phyloP scores from a whole-genome alignment of 768 basidiomycete species.

The Suillus americanus region DNA sequence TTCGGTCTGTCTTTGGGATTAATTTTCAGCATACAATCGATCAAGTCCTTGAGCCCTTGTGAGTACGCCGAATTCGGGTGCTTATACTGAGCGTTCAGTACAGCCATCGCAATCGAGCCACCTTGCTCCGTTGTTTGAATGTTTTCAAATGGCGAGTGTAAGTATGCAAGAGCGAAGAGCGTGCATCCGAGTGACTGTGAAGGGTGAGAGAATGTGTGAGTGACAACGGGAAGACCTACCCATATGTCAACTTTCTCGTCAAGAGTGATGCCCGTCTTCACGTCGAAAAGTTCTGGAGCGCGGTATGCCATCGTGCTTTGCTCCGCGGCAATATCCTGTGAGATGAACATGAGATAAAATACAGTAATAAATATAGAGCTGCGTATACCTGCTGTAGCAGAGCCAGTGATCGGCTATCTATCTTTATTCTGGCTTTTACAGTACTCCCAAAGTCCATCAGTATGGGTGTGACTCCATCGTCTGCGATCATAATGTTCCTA shows the following conservation, averaged over 20 bases:
- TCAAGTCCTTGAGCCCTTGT: conserved; percentile 76
- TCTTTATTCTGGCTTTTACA: conserved; percentile 77
- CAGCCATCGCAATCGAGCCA: conserved; percentile 97
- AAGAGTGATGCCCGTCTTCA: conserved; percentile 82
- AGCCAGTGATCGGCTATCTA: conserved; percentile 85
- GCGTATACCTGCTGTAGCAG: conserved; percentile 78
- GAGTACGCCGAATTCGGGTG: conserved; percentile 88
- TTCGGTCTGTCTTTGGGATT: conserved; percentile 82
- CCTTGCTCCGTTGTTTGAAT: conserved; percentile 90
- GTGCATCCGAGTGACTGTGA: conserved; percentile 91
- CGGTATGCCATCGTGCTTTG: conserved; percentile 99
- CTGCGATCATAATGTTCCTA: conserved; percentile 96
- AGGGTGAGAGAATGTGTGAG: conserved; percentile 4
- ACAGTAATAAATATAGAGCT: neutral
- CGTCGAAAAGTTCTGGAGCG: conserved; percentile 96
- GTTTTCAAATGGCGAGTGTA: conserved; percentile 95
- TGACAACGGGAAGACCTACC: conserved; percentile 51
- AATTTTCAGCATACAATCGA: conserved; percentile 82
- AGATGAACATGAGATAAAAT: conserved; percentile 1
- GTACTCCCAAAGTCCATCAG: conserved; percentile 99
- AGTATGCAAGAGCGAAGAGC: conserved; percentile 91
- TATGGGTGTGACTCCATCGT: conserved; percentile 81
- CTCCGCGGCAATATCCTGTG: conserved; percentile 90
- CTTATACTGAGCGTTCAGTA: conserved; percentile 88
- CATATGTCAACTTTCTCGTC: conserved; percentile 98